Base-by-base conservation (phyloP, 2,329 filamentous ascomycete species). In the Fusarium metavorans region DNA sequence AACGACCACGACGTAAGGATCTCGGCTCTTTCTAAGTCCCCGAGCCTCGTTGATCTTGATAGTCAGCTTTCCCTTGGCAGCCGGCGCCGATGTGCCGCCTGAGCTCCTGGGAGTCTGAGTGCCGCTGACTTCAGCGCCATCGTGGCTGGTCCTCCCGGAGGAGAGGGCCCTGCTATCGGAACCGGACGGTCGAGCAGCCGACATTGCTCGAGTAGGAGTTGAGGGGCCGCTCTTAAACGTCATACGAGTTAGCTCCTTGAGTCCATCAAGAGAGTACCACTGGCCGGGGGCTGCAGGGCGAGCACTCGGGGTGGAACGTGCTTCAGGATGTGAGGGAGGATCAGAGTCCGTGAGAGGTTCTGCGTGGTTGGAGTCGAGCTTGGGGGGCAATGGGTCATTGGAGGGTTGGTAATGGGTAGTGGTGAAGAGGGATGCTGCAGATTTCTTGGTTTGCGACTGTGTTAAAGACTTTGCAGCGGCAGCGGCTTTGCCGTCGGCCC, bases 1-100 rank as follows among this genome's bases (percentile, higher is more conserved):
- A 30, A 98, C 95, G 68, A 94, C 97, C 13, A 99, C 95, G 62
- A 98, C 94, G 79, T 99, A 99, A 1, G 97, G 97, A 79, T 98
- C 94, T 68, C 92, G 91, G 80, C 95, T 95, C 67, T 92, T 94
- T 70, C 93, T 90, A 62, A 99, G 85, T 11, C 94, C 94, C 78
- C 95, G 90, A 57, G 93, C 97, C 82, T 98, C 95, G 60, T 92
- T 88, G 64, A 99, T 97, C 81, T 94, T 95, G 78, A 99, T 94
- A 37, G 92, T 94, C 66, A 99, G 87, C 83, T 97, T 98, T 68
- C 97, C 97, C 82, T 94, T 96, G 25, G 94, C 88, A 25, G 92
- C 87, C 11, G 92, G 92, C 6, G 93, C 90, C 30, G 93, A 90
- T 8, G 92, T 89, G 25, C 89, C 90, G 45, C 82, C 74, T 14